Evolutionary conservation across 352 stramenopile species (phyloP).

Genomic region (Plasmopara viticola): DNA sequence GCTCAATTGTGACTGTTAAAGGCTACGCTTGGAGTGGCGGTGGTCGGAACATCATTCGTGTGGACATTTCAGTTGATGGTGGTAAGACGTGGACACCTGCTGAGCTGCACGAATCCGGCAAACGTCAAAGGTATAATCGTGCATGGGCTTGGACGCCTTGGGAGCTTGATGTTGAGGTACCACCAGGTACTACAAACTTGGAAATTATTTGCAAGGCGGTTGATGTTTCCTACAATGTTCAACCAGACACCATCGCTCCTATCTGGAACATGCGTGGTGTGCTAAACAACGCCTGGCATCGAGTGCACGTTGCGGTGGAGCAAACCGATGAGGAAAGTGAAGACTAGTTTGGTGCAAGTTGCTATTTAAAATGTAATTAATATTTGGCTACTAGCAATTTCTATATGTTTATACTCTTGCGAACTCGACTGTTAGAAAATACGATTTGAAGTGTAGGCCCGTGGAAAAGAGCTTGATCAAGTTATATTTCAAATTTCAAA

Average conservation of each 20-base stretch:
- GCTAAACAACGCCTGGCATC: constrained; percentile 96
- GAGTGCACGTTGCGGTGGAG: constrained; percentile 63
- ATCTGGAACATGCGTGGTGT: constrained; percentile 98
- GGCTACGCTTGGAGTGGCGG: constrained; percentile 93
- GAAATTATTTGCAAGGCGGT: constrained; percentile 92
- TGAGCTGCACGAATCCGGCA: constrained; percentile 77
- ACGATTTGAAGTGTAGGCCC: no score
- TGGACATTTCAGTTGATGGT: constrained; percentile 93
- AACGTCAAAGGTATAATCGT: constrained; percentile 83
- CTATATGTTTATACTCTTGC: no score
- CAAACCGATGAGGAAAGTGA: constrained; percentile 39
- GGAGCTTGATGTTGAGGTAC: constrained; percentile 90
- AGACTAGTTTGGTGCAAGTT: background rate
- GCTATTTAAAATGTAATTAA: background rate
- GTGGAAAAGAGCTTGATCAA: no score
- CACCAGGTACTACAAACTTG: constrained; percentile 64
- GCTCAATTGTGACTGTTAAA: constrained; percentile 83
- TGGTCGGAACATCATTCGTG: constrained; percentile 92
- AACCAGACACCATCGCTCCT: constrained; percentile 92
- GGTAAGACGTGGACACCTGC: constrained; percentile 91
- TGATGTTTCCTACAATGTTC: constrained; percentile 94
- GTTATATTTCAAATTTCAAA: no score
- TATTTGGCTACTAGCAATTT: no score
- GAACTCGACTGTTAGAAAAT: no score
- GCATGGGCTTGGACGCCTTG: constrained; percentile 96